Evolutionary conservation across 75 land plant genomes (phyloP).

Genomic region (Picea glauca): DNA sequence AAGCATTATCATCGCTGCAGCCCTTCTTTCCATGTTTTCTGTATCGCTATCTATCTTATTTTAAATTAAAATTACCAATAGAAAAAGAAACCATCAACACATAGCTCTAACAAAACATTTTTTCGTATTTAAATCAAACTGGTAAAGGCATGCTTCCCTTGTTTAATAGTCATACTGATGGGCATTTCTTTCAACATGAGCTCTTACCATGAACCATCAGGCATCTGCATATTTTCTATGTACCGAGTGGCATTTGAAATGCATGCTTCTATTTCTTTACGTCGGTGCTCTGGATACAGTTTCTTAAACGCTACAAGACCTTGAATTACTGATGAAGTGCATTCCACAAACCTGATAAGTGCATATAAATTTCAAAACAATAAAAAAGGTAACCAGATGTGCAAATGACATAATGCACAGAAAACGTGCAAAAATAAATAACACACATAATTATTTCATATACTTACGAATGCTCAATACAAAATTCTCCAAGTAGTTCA

Average conservation of each 20-base stretch:
- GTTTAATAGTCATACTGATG: no score
- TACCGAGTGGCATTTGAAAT: constrained; percentile 40
- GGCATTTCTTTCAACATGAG: not conserved
- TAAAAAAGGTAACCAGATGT: not conserved
- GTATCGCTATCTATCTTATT: no score
- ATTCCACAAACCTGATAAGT: constrained; percentile 56
- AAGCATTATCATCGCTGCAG: no score
- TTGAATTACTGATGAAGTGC: constrained; percentile 80
- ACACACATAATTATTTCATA: not conserved
- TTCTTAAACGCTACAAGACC: constrained; percentile 48
- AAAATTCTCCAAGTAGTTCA: constrained; percentile 90
- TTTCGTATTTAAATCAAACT: no score
- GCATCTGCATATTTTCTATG: constrained; percentile 55
- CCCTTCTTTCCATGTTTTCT: no score
- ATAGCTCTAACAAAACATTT: no score
- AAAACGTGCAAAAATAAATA: not conserved
- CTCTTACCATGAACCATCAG: constrained; percentile 79
- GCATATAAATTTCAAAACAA: no score
- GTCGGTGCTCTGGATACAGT: constrained; percentile 56
- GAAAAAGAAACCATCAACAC: no score
- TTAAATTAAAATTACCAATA: no score
- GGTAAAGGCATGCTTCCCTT: no score
- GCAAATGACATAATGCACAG: no score
- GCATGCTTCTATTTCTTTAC: constrained; percentile 50
- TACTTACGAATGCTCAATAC: constrained; percentile 90